Conservation (phyloP, 352 stramenopile species). For the Phytopythium oedochilum region DNA sequence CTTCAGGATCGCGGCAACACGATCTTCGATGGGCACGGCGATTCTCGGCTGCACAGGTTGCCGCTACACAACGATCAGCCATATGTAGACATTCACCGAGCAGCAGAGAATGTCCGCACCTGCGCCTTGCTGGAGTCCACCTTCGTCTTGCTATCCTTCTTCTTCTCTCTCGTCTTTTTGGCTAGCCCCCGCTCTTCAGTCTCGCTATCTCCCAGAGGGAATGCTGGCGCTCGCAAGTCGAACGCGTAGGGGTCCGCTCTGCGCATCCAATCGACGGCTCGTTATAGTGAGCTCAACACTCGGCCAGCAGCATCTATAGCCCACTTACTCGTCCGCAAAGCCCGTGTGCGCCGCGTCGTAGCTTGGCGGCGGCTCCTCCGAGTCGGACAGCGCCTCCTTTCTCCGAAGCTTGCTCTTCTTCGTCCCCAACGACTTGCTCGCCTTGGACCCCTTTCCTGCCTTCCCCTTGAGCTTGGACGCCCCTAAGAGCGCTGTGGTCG, state of each 20-base stretch:
- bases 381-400: constrained; percentile 30
- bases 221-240: constrained; percentile 39
- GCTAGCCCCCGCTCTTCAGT: constrained; percentile 14
- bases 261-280: too few relatives aligned
- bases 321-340: not conserved
- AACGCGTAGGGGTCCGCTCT: constrained; percentile 75
- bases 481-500: constrained; percentile 42
- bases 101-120: not conserved
- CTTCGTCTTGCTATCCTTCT: constrained; percentile 27
- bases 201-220: constrained; percentile 16
- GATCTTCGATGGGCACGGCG: constrained; percentile 57
- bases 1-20: constrained; percentile 71
- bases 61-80: not conserved
- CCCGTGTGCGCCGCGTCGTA: constrained; percentile 31
- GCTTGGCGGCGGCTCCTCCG: constrained; percentile 47
- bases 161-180: constrained; percentile 23
- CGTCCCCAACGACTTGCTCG: constrained; percentile 13
- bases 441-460: constrained; percentile 12
- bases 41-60: constrained; percentile 12
- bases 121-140: constrained; percentile 9
- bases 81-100: not conserved
- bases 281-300: not conserved
- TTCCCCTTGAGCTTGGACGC: constrained; percentile 35
- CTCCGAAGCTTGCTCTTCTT: constrained; percentile 18
- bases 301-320: not conserved